Evolutionary conservation across 441 rosid genomes (phyloP).

Genomic region (Erodium texanum): DNA sequence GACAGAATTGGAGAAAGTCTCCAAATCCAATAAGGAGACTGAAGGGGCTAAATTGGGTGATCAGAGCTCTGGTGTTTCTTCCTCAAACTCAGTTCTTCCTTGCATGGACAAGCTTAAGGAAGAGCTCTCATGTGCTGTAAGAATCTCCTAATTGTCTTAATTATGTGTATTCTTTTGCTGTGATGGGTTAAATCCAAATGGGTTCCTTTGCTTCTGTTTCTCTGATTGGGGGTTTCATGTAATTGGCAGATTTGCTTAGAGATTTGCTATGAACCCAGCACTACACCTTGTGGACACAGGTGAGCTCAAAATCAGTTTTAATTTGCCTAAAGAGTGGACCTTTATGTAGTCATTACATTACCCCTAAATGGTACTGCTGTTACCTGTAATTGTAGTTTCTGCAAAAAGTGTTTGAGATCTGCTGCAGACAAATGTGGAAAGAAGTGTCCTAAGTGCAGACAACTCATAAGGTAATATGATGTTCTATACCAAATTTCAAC

Average conservation of each 20-base stretch:
- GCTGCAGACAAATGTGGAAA: slow-evolving; percentile 91
- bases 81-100: slow-evolving; percentile 32
- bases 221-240: slow-evolving; percentile 9
- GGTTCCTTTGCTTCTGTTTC: no score
- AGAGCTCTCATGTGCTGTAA: slow-evolving; percentile 91
- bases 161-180: neutral
- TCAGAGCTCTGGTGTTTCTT: slow-evolving; percentile 23
- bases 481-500: neutral
- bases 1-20: neutral
- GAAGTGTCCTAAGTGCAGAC: slow-evolving; percentile 90
- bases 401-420: slow-evolving; percentile 14
- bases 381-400: neutral
- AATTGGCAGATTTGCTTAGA: slow-evolving; percentile 74
- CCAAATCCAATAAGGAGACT: neutral
- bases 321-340: neutral
- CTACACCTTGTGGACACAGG: slow-evolving; percentile 98
- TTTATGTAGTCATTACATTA: no score
- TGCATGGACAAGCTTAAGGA: slow-evolving; percentile 78
- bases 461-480: slow-evolving; percentile 52
- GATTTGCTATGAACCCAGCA: slow-evolving; percentile 90
- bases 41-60: slow-evolving; percentile 23
- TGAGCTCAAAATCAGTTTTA: slow-evolving; percentile 18
- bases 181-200: neutral
- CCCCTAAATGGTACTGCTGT: no score
- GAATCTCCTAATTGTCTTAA: slow-evolving; percentile 14